phyloP scores from a whole-genome alignment of 176 grass and related monocot species.

The Luzula sylvatica region DNA sequence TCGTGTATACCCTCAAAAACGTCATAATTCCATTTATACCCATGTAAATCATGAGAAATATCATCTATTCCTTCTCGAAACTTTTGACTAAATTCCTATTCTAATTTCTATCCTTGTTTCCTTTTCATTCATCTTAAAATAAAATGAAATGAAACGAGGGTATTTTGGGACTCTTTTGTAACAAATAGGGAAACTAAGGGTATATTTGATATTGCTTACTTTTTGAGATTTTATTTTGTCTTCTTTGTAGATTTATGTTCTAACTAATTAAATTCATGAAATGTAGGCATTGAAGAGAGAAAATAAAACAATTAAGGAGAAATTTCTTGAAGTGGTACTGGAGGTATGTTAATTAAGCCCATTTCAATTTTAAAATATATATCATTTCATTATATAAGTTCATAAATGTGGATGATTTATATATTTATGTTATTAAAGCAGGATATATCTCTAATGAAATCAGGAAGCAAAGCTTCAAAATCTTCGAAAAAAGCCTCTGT shows the following conservation, averaged over 20 bases:
- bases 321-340: conserved; percentile 47
- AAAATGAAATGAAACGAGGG: neutral
- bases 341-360: conserved; percentile 29
- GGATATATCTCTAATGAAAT: conserved; percentile 17
- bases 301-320: conserved; percentile 43
- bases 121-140: conserved; percentile 9
- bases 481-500: neutral
- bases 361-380: conserved; percentile 17
- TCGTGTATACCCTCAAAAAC: too few species aligned
- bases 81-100: neutral
- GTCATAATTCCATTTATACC: conserved; percentile 11
- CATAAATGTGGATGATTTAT: conserved; percentile 14
- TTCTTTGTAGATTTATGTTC: neutral
- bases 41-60: neutral
- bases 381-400: neutral
- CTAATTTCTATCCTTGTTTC: neutral
- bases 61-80: neutral
- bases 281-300: conserved; percentile 64
- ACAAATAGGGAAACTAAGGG: neutral
- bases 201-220: neutral
- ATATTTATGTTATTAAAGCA: conserved; percentile 20
- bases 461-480: conserved; percentile 20
- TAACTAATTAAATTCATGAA: conserved; percentile 22
- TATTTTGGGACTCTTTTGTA: conserved; percentile 4
- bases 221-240: neutral